Percentiles rank a stretch among this genome's conserved stretches.
Evolutionary conservation across 306 rosid genomes (phyloP).

Genomic region (Boehmeria nivea): DNA sequence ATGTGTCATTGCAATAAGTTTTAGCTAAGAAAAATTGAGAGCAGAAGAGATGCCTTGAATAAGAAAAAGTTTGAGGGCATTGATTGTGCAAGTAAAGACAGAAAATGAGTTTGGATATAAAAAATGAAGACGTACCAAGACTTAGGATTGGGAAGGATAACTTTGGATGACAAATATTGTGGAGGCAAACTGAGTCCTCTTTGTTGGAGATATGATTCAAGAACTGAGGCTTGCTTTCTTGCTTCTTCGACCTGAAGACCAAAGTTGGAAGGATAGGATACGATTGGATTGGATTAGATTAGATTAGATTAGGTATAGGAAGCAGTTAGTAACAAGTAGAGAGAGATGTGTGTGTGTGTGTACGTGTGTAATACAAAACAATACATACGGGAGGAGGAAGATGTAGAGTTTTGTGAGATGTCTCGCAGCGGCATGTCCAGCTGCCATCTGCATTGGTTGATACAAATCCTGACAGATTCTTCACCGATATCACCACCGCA

Average conservation of each 20-base stretch:
- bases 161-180: conserved; percentile 70
- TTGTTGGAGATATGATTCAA: conserved; percentile 84
- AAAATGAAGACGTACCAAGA: conserved; percentile 45
- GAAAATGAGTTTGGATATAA: not conserved
- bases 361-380: too few species aligned
- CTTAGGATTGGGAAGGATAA: conserved; percentile 81
- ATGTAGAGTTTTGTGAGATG: conserved; percentile 41
- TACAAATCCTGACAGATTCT: conserved; percentile 64
- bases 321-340: too few species aligned
- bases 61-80: too few species aligned
- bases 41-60: too few species aligned
- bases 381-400: conserved; percentile 82
- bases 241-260: conserved; percentile 59
- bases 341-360: too few species aligned
- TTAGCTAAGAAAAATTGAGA: too few species aligned
- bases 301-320: too few species aligned
- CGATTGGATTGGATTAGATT: too few species aligned
- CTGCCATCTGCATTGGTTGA: conserved; percentile 50
- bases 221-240: conserved; percentile 59
- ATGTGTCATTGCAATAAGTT: too few species aligned
- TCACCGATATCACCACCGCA: conserved; percentile 59
- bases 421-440: conserved; percentile 63
- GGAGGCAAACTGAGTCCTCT: conserved; percentile 70
- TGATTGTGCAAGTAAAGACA: too few species aligned
- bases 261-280: not conserved